phyloP scores from a whole-genome alignment of 225 moss, liverwort and hornwort species.

The Ulota crispa region DNA sequence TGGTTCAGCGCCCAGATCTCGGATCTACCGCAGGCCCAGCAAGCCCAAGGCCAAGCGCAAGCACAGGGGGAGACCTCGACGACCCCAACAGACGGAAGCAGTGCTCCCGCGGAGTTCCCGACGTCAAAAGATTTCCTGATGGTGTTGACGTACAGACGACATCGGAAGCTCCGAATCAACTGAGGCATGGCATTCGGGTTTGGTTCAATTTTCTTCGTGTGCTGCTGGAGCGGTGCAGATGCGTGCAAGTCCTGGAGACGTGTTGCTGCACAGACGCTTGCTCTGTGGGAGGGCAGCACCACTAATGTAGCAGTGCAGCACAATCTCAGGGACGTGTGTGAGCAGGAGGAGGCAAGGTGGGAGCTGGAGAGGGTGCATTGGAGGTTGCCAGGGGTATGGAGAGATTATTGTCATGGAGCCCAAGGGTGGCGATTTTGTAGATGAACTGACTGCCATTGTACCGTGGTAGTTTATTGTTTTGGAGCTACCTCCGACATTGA shows the following conservation, averaged over 20 bases:
- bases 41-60: conserved; percentile 6
- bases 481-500: conserved; percentile 3
- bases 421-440: conserved; percentile 46
- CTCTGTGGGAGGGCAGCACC: not conserved
- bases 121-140: conserved; percentile 81
- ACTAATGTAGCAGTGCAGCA: too few relatives aligned
- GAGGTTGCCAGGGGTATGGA: conserved; percentile 18
- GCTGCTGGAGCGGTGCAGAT: not conserved
- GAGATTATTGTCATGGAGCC: conserved; percentile 26
- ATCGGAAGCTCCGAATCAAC: conserved; percentile 58
- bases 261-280: not conserved
- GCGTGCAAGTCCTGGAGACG: not conserved
- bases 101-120: conserved; percentile 50
- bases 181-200: conserved; percentile 10
- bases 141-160: conserved; percentile 89
- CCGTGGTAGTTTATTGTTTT: not conserved
- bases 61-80: conserved; percentile 56
- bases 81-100: conserved; percentile 46
- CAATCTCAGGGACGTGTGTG: not conserved
- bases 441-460: conserved; percentile 31
- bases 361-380: conserved; percentile 20
- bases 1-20: conserved; percentile 90
- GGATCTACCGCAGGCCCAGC: conserved; percentile 28
- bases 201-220: not conserved
- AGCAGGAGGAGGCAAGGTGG: not conserved